phyloP scores from a whole-genome alignment of 2,329 filamentous ascomycete species.

The Endothia cerciana region DNA sequence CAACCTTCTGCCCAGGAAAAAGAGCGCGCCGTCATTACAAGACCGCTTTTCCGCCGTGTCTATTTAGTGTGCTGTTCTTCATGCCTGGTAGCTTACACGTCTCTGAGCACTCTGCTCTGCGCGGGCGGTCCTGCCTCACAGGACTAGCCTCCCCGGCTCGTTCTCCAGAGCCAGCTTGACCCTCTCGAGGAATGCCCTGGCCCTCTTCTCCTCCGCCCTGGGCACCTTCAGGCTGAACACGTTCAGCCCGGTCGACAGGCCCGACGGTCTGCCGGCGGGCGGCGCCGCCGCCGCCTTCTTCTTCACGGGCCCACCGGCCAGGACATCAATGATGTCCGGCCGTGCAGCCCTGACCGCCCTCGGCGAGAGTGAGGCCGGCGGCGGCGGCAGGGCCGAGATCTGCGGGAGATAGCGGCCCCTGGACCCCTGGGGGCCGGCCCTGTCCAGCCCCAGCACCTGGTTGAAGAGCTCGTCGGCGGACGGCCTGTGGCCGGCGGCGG shows the following conservation, averaged over 20 bases:
- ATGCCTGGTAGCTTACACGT: conserved; percentile 20
- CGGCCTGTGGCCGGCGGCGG: conserved; percentile 64
- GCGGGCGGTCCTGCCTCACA: conserved; percentile 47
- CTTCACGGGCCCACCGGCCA: conserved; percentile 49
- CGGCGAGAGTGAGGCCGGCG: conserved; percentile 43
- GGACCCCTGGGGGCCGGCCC: conserved; percentile 49
- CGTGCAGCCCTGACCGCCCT: conserved; percentile 50
- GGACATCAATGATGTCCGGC: conserved; percentile 81
- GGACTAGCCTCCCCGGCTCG: conserved; percentile 75
- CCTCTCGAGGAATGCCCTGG: conserved; percentile 79
- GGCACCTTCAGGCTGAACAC: conserved; percentile 82
- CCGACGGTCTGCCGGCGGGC: conserved; percentile 46
- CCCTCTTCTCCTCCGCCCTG: conserved; percentile 79
- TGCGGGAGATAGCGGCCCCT: conserved; percentile 73
- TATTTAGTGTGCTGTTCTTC: conserved; percentile 22
- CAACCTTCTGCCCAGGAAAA: not conserved
- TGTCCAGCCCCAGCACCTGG: conserved; percentile 75
- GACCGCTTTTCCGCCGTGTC: conserved; percentile 11
- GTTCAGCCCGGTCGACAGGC: conserved; percentile 63
- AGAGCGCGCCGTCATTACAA: not conserved
- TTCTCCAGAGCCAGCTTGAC: conserved; percentile 83
- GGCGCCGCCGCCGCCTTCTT: conserved; percentile 36
- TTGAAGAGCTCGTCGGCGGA: conserved; percentile 86
- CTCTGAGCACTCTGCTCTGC: not conserved
- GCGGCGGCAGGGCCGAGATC: conserved; percentile 61